Percentiles rank a stretch among this genome's conserved stretches.
Evolutionary conservation across 2,329 filamentous ascomycete species (phyloP).

Genomic region (Niveomyces coronatus): DNA sequence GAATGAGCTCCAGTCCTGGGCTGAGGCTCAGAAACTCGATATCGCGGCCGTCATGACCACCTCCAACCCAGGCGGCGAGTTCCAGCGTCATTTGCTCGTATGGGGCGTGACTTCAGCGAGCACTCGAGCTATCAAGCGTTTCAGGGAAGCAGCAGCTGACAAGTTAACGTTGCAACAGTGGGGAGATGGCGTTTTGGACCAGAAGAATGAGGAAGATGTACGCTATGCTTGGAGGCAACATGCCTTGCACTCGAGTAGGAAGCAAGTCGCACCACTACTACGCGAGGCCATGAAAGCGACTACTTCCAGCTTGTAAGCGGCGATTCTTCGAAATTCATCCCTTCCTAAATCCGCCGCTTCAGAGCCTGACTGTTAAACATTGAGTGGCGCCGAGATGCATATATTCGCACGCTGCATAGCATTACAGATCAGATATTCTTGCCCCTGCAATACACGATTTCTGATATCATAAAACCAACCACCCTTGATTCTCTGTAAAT

Average conservation of each 20-base stretch:
- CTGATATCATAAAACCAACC: too few relatives aligned
- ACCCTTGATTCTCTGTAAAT: too few relatives aligned
- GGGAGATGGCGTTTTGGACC: constrained; percentile 36
- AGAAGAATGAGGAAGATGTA: constrained; percentile 30
- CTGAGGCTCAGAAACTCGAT: constrained; percentile 47
- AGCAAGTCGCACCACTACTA: constrained; percentile 59
- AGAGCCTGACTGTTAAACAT: too few relatives aligned
- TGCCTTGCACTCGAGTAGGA: constrained; percentile 49
- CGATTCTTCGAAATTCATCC: too few relatives aligned
- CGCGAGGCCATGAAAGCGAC: constrained; percentile 40
- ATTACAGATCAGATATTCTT: too few relatives aligned
- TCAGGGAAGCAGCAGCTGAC: constrained; percentile 34
- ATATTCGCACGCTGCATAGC: too few relatives aligned
- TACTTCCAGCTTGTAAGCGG: constrained; percentile 12
- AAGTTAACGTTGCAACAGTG: constrained; percentile 48
- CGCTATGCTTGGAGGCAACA: constrained; percentile 58
- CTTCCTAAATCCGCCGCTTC: too few relatives aligned
- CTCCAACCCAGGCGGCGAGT: constrained; percentile 41
- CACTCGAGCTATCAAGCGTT: constrained; percentile 40
- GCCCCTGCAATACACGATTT: too few relatives aligned
- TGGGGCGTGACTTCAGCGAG: constrained; percentile 48
- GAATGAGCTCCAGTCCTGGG: constrained; percentile 39
- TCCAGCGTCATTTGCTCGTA: constrained; percentile 57
- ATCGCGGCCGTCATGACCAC: constrained; percentile 61
- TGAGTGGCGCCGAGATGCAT: too few relatives aligned